phyloP scores from a whole-genome alignment of 345 rosid genomes.

The Eucalyptus lansdowneana region DNA sequence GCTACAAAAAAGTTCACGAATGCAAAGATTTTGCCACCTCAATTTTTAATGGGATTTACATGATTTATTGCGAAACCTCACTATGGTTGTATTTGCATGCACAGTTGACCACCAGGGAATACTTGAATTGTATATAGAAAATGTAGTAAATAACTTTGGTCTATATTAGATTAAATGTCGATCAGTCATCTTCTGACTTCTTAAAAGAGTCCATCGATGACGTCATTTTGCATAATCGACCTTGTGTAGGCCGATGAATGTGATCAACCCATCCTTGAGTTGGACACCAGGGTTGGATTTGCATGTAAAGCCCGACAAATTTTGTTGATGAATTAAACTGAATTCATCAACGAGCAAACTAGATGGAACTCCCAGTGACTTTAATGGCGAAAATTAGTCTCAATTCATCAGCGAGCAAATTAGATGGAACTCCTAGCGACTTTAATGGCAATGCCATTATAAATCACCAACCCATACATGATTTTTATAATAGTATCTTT shows the following conservation, averaged over 20 bases:
- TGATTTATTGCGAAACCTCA: neutral
- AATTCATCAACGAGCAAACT: no score
- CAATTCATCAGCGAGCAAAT: no score
- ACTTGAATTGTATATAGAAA: accelerated
- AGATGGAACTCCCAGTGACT: no score
- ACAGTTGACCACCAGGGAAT: neutral
- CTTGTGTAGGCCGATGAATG: neutral
- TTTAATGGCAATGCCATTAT: neutral
- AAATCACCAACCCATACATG: neutral
- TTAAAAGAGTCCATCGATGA: neutral
- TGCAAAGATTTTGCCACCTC: neutral
- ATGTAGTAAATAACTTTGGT: accelerated
- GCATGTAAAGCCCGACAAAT: accelerated
- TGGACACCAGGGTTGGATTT: neutral
- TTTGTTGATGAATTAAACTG: neutral
- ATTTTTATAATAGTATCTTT: neutral
- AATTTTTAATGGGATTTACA: neutral
- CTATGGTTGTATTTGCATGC: neutral
- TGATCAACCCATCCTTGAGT: neutral
- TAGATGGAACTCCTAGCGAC: no score
- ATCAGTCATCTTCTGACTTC: neutral
- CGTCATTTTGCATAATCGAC: neutral
- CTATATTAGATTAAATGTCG: neutral
- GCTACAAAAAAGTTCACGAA: neutral
- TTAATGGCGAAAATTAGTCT: no score